Evolutionary conservation across 306 rosid genomes (phyloP).

Genomic region (Crataegus laevigata): DNA sequence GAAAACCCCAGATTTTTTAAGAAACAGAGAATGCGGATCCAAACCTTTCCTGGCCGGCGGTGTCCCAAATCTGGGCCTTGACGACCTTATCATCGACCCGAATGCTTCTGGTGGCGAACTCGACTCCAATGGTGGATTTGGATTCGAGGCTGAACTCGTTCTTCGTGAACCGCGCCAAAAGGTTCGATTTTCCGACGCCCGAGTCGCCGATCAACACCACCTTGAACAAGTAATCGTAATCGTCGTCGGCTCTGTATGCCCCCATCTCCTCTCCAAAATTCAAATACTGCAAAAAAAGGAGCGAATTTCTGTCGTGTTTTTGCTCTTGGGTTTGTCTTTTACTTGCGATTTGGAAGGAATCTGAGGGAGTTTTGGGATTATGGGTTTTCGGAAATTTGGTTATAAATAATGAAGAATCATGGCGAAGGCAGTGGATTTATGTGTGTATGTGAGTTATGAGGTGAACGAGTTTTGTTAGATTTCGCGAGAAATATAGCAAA

Average conservation of each 20-base stretch:
- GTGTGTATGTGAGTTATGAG: not conserved
- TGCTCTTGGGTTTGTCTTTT: not conserved
- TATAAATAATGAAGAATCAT: not conserved
- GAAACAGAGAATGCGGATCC: slow-evolving; percentile 6
- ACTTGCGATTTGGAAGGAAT: not conserved
- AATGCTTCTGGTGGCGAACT: slow-evolving; percentile 85
- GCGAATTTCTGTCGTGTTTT: not conserved
- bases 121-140: slow-evolving; percentile 85
- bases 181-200: slow-evolving; percentile 85
- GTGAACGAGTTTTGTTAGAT: slow-evolving; percentile 6
- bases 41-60: slow-evolving; percentile 90
- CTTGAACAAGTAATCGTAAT: slow-evolving; percentile 78
- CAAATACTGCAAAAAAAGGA: not conserved
- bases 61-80: slow-evolving; percentile 96
- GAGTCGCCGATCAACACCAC: slow-evolving; percentile 83
- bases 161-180: slow-evolving; percentile 65
- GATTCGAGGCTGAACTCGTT: slow-evolving; percentile 78
- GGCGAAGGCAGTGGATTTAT: not conserved
- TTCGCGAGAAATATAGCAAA: slow-evolving; percentile 17
- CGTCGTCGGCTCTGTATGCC: slow-evolving; percentile 71
- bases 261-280: slow-evolving; percentile 41
- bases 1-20: not conserved
- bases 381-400: not conserved
- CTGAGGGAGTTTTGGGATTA: not conserved
- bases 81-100: slow-evolving; percentile 71